Percentiles rank a stretch among this genome's conserved stretches.
Conservation (phyloP, 805 yeast genomes). For the Huiozyma sinensis region DNA sequence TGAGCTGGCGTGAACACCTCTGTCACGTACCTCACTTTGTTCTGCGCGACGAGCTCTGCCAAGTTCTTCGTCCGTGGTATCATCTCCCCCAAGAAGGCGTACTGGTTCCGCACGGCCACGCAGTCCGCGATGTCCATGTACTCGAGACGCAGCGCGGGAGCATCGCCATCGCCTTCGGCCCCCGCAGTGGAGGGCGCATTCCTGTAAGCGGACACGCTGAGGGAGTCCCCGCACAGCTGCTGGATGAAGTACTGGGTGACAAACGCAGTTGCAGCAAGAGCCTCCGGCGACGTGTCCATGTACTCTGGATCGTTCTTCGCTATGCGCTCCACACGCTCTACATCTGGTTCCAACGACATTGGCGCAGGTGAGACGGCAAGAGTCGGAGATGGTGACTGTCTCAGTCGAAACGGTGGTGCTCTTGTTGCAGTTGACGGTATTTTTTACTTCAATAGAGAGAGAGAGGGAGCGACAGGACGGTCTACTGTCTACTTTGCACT, state of each 20-base stretch:
- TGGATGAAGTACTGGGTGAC: conserved; percentile 21
- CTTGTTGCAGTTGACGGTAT: no score
- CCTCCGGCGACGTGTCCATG: conserved; percentile 15
- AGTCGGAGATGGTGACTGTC: no score
- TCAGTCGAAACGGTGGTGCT: no score
- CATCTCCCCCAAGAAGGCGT: conserved; percentile 18
- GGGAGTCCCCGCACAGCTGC: conserved; percentile 13
- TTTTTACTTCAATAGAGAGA: no score
- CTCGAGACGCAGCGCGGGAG: conserved; percentile 5
- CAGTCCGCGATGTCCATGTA: conserved; percentile 19
- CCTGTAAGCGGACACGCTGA: conserved; percentile 3
- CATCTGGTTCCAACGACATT: no score
- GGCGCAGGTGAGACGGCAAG: no score
- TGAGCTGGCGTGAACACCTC: no score
- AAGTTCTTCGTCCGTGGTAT: conserved; percentile 18
- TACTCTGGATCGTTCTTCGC: conserved; percentile 22
- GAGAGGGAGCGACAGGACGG: no score
- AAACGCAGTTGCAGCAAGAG: conserved; percentile 18
- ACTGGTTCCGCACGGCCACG: conserved; percentile 12
- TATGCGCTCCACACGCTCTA: conserved; percentile 17
- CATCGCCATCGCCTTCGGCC: neutral
- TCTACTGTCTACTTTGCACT: no score
- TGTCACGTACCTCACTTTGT: conserved; percentile 18
- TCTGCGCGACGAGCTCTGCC: conserved; percentile 16
- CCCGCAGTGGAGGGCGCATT: neutral